Evolutionary conservation across 2,329 filamentous ascomycete genomes (phyloP), one percentile per base, ranked within the genome.

Genomic region (Scedosporium boydii): DNA sequence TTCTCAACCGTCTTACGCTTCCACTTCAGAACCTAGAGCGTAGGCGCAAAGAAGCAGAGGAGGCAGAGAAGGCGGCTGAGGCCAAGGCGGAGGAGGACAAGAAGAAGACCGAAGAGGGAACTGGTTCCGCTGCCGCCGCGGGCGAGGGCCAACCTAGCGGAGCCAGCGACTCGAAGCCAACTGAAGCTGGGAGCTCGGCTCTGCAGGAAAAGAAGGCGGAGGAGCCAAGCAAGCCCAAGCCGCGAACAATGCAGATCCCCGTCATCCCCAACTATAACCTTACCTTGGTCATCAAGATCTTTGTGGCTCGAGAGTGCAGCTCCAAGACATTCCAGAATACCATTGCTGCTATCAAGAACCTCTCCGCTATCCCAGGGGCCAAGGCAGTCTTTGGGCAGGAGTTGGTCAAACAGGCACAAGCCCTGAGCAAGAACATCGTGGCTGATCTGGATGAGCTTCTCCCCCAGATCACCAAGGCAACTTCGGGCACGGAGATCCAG

Each of bases 251-350:
- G 60, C 86, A 89, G 59, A 90, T 93, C 34, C 95, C 95, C 0
- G 82, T 93, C 55, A 88, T 99, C 62, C 93, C 95, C 4, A 86
- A 93, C 34, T 84, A 92, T 71, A 97, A 98, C 71, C 83, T 99
- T 63, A 90, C 90, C 63, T 80, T 98, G 63, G 92, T 99, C n/a
- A 90, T 98, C 68, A 95, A 95, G 72, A 96, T 99, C 63, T 90
- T 99, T 67, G 91, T 96, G 53, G 93, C 93, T 65, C 89, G 93
- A 58, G 95, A 99, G 74, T 99, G 95, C 76, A 96, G 91, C 71
- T 93, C 91, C 66, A 97, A 96, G 80, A 98, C 95, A 0, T 99
- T 99, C 82, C 90, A 95, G 72, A 96, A 98, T 74, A 98, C 95
- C 0, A 84, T 99, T 61, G 95, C 93, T 16, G 96, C 96, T n/a